phyloP scores from a whole-genome alignment of 768 basidiomycete genomes.

The Podaxis sp. region DNA sequence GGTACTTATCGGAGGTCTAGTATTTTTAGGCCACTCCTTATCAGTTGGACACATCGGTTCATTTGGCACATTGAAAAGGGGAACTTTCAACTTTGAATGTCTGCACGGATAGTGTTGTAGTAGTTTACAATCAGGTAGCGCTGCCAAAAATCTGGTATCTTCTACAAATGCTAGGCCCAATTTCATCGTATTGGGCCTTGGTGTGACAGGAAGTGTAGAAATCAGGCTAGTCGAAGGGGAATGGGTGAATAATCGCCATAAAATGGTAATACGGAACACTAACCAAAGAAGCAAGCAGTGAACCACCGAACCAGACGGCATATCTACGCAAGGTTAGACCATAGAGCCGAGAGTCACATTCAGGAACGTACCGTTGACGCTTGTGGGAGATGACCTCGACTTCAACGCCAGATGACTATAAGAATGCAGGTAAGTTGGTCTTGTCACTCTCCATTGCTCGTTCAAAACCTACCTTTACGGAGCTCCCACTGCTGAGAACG shows the following conservation, averaged over 20 bases:
- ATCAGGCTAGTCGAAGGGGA: constrained; percentile 61
- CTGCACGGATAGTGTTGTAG: neutral
- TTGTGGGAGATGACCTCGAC: constrained; percentile 99
- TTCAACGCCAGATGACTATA: constrained; percentile 91
- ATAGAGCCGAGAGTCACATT: neutral
- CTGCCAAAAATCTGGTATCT: constrained; percentile 94
- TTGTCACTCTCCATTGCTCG: neutral
- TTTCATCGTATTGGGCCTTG: constrained; percentile 92
- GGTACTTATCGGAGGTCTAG: neutral
- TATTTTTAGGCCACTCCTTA: neutral
- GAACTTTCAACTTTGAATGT: neutral
- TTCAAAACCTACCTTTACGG: constrained; percentile 58
- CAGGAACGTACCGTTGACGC: constrained; percentile 71
- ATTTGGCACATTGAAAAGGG: neutral
- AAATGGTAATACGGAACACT: constrained; percentile 25
- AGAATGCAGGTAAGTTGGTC: neutral
- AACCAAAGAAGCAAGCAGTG: constrained; percentile 88
- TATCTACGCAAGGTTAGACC: constrained; percentile 44
- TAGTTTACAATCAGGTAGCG: constrained; percentile 45
- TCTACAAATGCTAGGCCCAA: constrained; percentile 89
- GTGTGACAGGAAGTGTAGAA: constrained; percentile 95
- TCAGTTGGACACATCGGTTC: neutral
- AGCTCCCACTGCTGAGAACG: constrained; percentile 70
- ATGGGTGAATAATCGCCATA: neutral
- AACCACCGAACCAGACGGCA: constrained; percentile 99